These are phyloP conservation scores for Botrytis tulipae DNA, from an alignment of 2,329 filamentous ascomycete species.

Conservation along the genomic window DNA sequence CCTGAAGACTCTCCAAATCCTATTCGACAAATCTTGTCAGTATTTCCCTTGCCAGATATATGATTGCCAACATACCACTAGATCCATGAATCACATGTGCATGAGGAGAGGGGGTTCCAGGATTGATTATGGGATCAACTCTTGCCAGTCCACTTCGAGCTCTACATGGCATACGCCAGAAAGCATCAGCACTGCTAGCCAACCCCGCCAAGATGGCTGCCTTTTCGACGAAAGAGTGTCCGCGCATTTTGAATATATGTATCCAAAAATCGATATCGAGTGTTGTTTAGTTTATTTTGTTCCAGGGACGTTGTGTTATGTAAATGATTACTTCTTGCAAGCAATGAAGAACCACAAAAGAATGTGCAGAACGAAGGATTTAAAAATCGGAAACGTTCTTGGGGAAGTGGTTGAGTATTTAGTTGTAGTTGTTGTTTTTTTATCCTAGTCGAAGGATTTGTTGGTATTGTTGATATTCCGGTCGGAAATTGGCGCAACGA, in stretches of 20 bases:
- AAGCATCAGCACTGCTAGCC: conserved; percentile 53
- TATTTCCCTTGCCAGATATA: conserved; percentile 19
- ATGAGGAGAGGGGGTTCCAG: conserved; percentile 58
- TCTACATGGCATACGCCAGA: conserved; percentile 88
- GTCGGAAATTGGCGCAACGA: not conserved
- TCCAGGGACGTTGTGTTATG: not conserved
- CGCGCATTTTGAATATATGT: conserved; percentile 11
- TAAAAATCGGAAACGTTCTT: not conserved
- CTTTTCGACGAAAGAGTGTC: conserved; percentile 7
- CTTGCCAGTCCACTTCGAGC: conserved; percentile 66
- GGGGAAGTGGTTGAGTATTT: not conserved
- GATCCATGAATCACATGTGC: conserved; percentile 75
- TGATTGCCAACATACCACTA: conserved; percentile 55
- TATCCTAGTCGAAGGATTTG: not conserved
- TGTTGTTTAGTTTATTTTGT: not conserved
- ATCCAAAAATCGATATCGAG: not conserved
- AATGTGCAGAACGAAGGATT: conserved; percentile 4
- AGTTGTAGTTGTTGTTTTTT: not conserved
- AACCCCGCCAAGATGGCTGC: not conserved
- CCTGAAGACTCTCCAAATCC: conserved; percentile 62
- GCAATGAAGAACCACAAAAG: not conserved
- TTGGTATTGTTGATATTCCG: not conserved
- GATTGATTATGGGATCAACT: conserved; percentile 73
- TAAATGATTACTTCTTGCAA: not conserved
- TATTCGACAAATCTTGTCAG: conserved; percentile 39